Evolutionary conservation across 495 filamentous ascomycete genomes (phyloP).

Genomic region (Symbiotaphrina buchneri): DNA sequence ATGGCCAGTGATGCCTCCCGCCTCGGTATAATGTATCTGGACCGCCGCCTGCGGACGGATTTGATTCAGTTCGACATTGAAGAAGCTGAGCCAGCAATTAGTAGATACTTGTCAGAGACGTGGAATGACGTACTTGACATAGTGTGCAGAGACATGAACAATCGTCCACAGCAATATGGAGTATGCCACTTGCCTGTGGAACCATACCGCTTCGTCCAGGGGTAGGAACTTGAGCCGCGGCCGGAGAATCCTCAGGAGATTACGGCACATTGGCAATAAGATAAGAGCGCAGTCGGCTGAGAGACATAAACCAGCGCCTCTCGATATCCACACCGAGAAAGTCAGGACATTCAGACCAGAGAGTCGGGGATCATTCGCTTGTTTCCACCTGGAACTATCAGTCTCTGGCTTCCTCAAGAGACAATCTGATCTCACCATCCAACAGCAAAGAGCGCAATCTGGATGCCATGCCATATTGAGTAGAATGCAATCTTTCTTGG

Average conservation of each 20-base stretch:
- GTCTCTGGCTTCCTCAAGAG: too few relatives aligned
- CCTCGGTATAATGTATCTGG: slow-evolving; percentile 80
- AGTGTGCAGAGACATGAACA: slow-evolving; percentile 61
- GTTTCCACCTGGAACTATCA: slow-evolving; percentile 42
- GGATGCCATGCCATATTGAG: slow-evolving; percentile 62
- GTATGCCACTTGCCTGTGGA: slow-evolving; percentile 91
- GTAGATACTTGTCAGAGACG: background rate
- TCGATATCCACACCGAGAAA: slow-evolving; percentile 88
- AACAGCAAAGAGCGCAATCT: slow-evolving; percentile 58
- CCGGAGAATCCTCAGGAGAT: slow-evolving; percentile 57
- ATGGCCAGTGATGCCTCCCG: slow-evolving; percentile 87
- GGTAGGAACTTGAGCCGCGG: slow-evolving; percentile 78
- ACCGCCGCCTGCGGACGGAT: slow-evolving; percentile 61
- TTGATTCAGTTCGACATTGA: slow-evolving; percentile 75
- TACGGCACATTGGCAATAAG: slow-evolving; percentile 84
- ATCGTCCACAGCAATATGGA: slow-evolving; percentile 61
- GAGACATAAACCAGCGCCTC: slow-evolving; percentile 71
- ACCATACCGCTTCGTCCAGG: slow-evolving; percentile 88
- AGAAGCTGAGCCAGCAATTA: slow-evolving; percentile 41
- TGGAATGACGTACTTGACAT: slow-evolving; percentile 61
- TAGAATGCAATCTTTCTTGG: slow-evolving; percentile 56
- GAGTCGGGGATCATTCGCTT: slow-evolving; percentile 39
- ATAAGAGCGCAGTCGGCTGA: slow-evolving; percentile 74
- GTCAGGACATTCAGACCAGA: slow-evolving; percentile 57
- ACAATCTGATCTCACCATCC: slow-evolving; percentile 49